Conservation (phyloP, 768 basidiomycete genomes). For the Tulasnella sp. region DNA sequence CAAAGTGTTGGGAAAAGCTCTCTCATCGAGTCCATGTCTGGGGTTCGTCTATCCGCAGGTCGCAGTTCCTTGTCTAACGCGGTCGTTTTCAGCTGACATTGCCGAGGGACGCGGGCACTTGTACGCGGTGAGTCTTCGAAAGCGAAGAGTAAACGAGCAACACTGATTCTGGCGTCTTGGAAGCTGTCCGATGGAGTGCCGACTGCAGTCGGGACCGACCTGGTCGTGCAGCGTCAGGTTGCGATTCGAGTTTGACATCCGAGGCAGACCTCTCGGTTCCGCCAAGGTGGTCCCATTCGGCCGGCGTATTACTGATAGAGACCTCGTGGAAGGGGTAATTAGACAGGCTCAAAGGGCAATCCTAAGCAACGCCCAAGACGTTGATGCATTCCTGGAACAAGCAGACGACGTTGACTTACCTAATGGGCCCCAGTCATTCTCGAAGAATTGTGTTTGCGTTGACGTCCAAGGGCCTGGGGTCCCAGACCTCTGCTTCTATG, state of each 20-base stretch:
- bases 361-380: conserved; percentile 13
- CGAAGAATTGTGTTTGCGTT: conserved; percentile 39
- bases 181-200: conserved; percentile 32
- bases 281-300: conserved; percentile 19
- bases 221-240: conserved; percentile 30
- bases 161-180: conserved; percentile 21
- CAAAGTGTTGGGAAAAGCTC: conserved; percentile 70
- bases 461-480: conserved; percentile 35
- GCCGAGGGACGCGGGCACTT: conserved; percentile 57
- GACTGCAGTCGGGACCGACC: conserved; percentile 17
- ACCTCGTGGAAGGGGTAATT: conserved; percentile 18
- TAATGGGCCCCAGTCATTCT: conserved; percentile 27
- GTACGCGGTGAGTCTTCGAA: conserved; percentile 67
- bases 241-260: conserved; percentile 24
- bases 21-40: conserved; percentile 60
- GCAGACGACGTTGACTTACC: background rate
- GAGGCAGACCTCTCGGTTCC: background rate
- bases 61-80: background rate
- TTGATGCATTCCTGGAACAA: background rate
- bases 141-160: background rate
- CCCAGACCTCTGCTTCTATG: conserved; percentile 24
- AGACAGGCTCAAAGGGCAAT: conserved; percentile 20
- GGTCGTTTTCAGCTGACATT: conserved; percentile 42
- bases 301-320: background rate
- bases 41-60: conserved; percentile 1